Evolutionary conservation across 306 rosid genomes (phyloP).

Genomic region (Abrus precatorius): DNA sequence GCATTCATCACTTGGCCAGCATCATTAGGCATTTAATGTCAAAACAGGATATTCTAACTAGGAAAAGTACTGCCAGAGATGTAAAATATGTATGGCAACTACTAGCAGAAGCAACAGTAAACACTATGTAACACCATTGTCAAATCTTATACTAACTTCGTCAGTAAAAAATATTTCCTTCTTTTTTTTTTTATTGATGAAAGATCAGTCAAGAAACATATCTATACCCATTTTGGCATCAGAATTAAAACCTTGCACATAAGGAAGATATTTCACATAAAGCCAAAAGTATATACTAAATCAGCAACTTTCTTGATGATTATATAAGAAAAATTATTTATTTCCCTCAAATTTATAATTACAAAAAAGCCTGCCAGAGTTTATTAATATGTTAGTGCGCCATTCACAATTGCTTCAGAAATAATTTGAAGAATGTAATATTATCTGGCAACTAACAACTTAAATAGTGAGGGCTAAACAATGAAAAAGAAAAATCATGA

Average conservation of each 20-base stretch:
- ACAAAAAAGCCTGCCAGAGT: conserved; percentile 16
- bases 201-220: conserved; percentile 26
- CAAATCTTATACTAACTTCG: conserved; percentile 30
- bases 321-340: not conserved
- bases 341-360: not conserved
- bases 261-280: conserved; percentile 12
- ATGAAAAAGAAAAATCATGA: conserved; percentile 24
- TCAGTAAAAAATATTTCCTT: conserved; percentile 24
- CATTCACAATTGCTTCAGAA: conserved; percentile 30
- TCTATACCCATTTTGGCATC: conserved; percentile 33
- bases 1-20: conserved; percentile 19
- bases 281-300: not conserved
- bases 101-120: conserved; percentile 33
- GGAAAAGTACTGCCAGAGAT: not conserved
- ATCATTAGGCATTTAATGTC: conserved; percentile 34
- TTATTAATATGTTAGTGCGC: conserved; percentile 3
- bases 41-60: conserved; percentile 22
- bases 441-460: conserved; percentile 36
- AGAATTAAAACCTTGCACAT: conserved; percentile 17
- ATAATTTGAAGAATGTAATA: conserved; percentile 20
- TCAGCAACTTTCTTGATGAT: conserved; percentile 23
- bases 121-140: conserved; percentile 9
- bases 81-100: conserved; percentile 24
- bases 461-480: conserved; percentile 33
- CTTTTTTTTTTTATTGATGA: not conserved